Conservation (phyloP, 2,329 filamentous ascomycete species). For the Coniella vitis region DNA sequence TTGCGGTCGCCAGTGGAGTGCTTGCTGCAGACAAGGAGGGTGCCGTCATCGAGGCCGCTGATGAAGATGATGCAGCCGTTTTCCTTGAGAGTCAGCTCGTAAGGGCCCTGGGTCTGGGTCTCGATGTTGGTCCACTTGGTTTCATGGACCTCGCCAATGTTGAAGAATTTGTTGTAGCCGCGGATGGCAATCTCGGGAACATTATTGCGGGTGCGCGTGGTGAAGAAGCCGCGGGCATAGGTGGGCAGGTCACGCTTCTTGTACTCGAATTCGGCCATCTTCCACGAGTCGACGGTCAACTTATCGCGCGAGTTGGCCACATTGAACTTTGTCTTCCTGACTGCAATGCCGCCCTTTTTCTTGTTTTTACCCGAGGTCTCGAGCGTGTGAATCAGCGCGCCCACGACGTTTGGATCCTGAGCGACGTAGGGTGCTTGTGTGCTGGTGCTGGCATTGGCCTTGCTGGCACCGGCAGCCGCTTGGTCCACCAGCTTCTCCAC, state of each 20-base stretch:
- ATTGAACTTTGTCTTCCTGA: constrained; percentile 73
- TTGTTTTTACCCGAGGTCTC: constrained; percentile 50
- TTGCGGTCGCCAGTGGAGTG: constrained; percentile 82
- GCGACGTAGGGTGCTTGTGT: constrained; percentile 52
- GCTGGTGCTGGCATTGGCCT: constrained; percentile 21
- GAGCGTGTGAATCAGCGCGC: constrained; percentile 57
- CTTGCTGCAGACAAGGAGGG: constrained; percentile 95
- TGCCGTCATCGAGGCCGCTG: constrained; percentile 80
- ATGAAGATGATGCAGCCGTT: constrained; percentile 99
- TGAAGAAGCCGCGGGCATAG: constrained; percentile 91
- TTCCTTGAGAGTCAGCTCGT: constrained; percentile 94
- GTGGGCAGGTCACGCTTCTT: constrained; percentile 80
- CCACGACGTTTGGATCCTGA: constrained; percentile 65
- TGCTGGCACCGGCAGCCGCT: constrained; percentile 1
- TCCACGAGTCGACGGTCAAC: constrained; percentile 81
- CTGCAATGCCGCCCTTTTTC: constrained; percentile 56
- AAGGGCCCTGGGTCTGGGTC: constrained; percentile 71
- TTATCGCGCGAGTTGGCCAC: constrained; percentile 56
- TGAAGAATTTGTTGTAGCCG: constrained; percentile 99
- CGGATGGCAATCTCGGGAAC: constrained; percentile 73
- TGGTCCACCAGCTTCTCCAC: constrained; percentile 9
- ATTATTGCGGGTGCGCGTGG: constrained; percentile 59
- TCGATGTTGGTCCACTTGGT: constrained; percentile 81
- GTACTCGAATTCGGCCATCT: constrained; percentile 92
- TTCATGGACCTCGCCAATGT: constrained; percentile 71